phyloP scores from a whole-genome alignment of 2,329 filamentous ascomycete genomes.

The Celoporthe dispersa region DNA sequence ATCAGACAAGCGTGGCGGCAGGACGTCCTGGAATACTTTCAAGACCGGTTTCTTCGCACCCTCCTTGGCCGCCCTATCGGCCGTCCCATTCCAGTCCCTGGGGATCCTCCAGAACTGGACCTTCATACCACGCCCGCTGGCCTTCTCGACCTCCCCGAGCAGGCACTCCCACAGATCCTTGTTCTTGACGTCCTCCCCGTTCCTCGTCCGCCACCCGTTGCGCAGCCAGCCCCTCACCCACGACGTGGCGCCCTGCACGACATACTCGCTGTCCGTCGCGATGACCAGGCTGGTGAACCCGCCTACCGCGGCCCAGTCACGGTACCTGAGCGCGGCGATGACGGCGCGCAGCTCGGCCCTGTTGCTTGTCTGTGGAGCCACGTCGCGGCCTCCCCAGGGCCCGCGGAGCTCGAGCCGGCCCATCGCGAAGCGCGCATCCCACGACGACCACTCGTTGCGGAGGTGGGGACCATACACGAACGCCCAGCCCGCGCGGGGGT shows the following conservation, averaged over 20 bases:
- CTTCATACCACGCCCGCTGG: background rate
- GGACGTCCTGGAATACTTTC: background rate
- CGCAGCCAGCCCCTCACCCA: constrained; percentile 49
- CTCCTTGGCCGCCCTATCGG: constrained; percentile 15
- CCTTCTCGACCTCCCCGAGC: constrained; percentile 23
- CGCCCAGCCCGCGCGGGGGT: constrained; percentile 47
- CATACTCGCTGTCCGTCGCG: constrained; percentile 59
- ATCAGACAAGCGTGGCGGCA: no score
- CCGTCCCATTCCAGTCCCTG: constrained; percentile 3
- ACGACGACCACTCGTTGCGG: no score
- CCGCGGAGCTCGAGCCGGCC: constrained; percentile 49
- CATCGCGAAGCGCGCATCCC: no score
- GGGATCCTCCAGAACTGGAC: constrained; percentile 15
- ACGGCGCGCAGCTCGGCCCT: constrained; percentile 60
- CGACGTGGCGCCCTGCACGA: constrained; percentile 49
- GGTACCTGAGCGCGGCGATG: constrained; percentile 52
- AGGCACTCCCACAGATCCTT: constrained; percentile 57
- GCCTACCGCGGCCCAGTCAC: constrained; percentile 49
- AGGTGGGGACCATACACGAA: constrained; percentile 32
- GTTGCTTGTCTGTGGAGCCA: constrained; percentile 50
- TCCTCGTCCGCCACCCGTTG: constrained; percentile 49
- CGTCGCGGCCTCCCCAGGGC: constrained; percentile 42
- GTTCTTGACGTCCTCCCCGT: constrained; percentile 48
- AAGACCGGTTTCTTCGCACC: background rate
- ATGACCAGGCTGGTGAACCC: constrained; percentile 48